These are phyloP conservation scores for Microbotryomycetes sp. DNA, from an alignment of 1,284 basidiomycete species.

Conservation along the genomic window DNA sequence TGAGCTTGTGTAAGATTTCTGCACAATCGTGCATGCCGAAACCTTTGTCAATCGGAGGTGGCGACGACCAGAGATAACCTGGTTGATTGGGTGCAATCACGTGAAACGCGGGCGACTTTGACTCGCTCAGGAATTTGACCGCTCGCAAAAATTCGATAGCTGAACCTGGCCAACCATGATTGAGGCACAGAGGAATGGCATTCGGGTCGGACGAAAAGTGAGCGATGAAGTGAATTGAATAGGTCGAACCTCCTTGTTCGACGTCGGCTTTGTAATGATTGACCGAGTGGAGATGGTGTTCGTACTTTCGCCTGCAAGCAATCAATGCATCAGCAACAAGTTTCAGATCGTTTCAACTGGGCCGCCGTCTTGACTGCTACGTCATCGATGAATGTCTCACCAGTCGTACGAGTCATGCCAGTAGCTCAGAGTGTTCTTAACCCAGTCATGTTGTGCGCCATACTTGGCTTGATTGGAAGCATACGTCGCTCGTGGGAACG, in stretches of 20 bases:
- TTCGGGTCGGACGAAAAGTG: slow-evolving; percentile 32
- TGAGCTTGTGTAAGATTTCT: slow-evolving; percentile 39
- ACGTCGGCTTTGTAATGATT: slow-evolving; percentile 20
- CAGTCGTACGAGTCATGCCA: slow-evolving; percentile 25
- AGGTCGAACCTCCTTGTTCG: slow-evolving; percentile 8
- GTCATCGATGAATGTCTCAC: background rate
- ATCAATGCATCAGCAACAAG: background rate
- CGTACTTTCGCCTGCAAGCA: slow-evolving; percentile 13
- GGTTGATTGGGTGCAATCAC: slow-evolving; percentile 40
- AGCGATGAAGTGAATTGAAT: slow-evolving; percentile 38
- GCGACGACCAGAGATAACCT: slow-evolving; percentile 35
- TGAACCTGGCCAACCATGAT: slow-evolving; percentile 41
- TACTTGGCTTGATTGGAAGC: slow-evolving; percentile 19
- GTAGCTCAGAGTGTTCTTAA: slow-evolving; percentile 13
- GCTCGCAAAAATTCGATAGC: slow-evolving; percentile 39
- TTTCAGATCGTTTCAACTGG: background rate
- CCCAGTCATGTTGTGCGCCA: slow-evolving; percentile 15
- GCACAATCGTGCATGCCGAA: slow-evolving; percentile 39
- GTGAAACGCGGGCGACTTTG: slow-evolving; percentile 38
- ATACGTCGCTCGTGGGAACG: slow-evolving; percentile 20
- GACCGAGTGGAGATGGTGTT: slow-evolving; percentile 18
- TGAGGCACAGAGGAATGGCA: slow-evolving; percentile 41
- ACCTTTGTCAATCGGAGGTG: slow-evolving; percentile 36
- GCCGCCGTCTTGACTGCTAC: background rate
- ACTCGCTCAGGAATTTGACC: slow-evolving; percentile 36